Evolutionary conservation across 768 basidiomycete species (phyloP), one percentile per base, ranked within the genome.

Genomic region (Melanogaster broomeanus): DNA sequence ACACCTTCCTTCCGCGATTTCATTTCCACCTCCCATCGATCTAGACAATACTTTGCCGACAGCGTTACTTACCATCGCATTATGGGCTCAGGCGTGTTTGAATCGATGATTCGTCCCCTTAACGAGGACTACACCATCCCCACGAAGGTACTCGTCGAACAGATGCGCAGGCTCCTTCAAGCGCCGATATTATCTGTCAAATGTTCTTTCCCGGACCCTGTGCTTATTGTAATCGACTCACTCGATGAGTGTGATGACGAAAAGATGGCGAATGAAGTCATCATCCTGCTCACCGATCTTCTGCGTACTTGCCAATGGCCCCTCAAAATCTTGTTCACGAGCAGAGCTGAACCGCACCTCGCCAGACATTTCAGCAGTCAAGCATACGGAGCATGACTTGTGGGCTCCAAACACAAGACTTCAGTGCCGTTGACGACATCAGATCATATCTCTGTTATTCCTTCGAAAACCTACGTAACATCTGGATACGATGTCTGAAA

Each of bases 171-270:
- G 45, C 59, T 68, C 16, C 52, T 68, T 34, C 54, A 52, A 24
- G 56, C 58, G 15, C 67, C 67, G 15, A 56, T 60, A 7, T 19
- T 11, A 6, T 45, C 49, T n/a, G 48, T 59, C 24, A 25, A 41
- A 10, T 43, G 30, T 28, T 53, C 58, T 2, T 53, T 58, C 11
- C 25, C 44, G 3, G 41, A 58, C 18, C 56, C 59, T 0, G 42
- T 64, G 5, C 27, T 67, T 35, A 55, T 68, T n/a, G 55, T 62
- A 27, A 25, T 62, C 42, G 61, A 62, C 30, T 53, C 61, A 6
- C 57, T 62, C 6, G 61, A 62, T 22, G 66, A 63, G 30, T 68
- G 66, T 43, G 61, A 64, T 4, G 55, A 60, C 25, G 43, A 39
- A 28, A 57, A 59, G 31, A 60, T 65, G 53, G 59, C 55, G 16